These are phyloP conservation scores for Carex kokanica DNA, from an alignment of 176 grass and related monocot species.

Conservation along the genomic window DNA sequence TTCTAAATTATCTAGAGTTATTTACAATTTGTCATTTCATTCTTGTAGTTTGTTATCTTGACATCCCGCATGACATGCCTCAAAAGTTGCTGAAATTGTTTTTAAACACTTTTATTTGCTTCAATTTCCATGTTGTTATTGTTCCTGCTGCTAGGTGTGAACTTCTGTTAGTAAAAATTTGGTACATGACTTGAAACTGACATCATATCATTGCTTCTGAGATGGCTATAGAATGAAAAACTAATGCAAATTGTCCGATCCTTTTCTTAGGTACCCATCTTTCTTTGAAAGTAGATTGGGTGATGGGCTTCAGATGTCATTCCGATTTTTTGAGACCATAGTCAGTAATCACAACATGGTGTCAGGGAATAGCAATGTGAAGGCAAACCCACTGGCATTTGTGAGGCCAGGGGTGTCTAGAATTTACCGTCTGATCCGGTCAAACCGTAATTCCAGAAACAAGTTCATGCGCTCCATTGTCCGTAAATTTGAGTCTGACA, in stretches of 20 bases:
- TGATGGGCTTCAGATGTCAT: conserved; percentile 91
- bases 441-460: conserved; percentile 90
- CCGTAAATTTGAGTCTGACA: conserved; percentile 68
- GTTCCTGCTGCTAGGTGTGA: neutral
- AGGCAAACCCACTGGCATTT: conserved; percentile 74
- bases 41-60: neutral
- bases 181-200: neutral
- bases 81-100: neutral
- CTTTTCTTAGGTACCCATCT: conserved; percentile 75
- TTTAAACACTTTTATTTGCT: neutral
- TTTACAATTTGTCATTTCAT: conserved; percentile 4
- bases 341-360: conserved; percentile 55
- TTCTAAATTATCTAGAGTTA: conserved; percentile 13
- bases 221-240: neutral
- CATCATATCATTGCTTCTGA: neutral
- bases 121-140: neutral
- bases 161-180: neutral
- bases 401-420: conserved; percentile 81
- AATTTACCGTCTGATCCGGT: conserved; percentile 88
- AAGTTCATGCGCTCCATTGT: conserved; percentile 96
- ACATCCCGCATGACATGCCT: neutral
- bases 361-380: conserved; percentile 40
- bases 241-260: neutral
- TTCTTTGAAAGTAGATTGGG: conserved; percentile 96
- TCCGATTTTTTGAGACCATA: conserved; percentile 71